phyloP scores from a whole-genome alignment of 2,329 filamentous ascomycete species.

The Cryoendolithus antarcticus region DNA sequence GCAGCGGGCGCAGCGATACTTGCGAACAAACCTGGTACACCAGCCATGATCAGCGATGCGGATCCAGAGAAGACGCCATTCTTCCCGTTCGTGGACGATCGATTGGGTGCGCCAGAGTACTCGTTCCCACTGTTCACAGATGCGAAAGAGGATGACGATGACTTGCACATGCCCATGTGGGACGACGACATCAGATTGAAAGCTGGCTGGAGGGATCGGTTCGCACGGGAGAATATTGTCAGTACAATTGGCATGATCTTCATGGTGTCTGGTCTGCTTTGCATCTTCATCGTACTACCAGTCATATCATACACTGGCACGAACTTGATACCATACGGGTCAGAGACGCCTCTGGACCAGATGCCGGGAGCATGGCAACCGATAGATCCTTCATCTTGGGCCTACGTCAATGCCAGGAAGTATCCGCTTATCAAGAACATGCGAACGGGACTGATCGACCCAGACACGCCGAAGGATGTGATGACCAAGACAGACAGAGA shows the following conservation, averaged over 20 bases:
- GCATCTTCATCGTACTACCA: constrained; percentile 40
- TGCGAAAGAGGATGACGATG: constrained; percentile 41
- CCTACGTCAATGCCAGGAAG: constrained; percentile 3
- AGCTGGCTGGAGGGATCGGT: constrained; percentile 32
- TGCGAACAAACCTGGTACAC: constrained; percentile 10
- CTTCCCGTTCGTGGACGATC: constrained; percentile 35
- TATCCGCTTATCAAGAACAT: constrained; percentile 44
- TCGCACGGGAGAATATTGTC: constrained; percentile 30
- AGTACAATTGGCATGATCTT: constrained; percentile 32
- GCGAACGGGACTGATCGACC: constrained; percentile 50
- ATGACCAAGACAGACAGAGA: constrained; percentile 44
- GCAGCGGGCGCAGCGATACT: constrained; percentile 1
- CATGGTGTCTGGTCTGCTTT: constrained; percentile 35
- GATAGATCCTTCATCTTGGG: constrained; percentile 4
- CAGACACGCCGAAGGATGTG: constrained; percentile 49
- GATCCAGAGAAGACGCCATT: constrained; percentile 24
- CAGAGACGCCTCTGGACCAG: constrained; percentile 28
- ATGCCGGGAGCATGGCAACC: constrained; percentile 17
- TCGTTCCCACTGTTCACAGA: constrained; percentile 36
- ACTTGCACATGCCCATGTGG: constrained; percentile 40
- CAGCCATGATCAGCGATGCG: constrained; percentile 17
- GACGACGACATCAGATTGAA: constrained; percentile 36
- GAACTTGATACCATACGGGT: constrained; percentile 27
- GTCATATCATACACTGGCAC: constrained; percentile 35
- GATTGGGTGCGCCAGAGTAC: constrained; percentile 31